Percentiles rank a stretch among this genome's conserved stretches.
These are phyloP conservation scores for Cercophora scortea DNA, from an alignment of 495 filamentous ascomycete genomes.

Conservation along the genomic window DNA sequence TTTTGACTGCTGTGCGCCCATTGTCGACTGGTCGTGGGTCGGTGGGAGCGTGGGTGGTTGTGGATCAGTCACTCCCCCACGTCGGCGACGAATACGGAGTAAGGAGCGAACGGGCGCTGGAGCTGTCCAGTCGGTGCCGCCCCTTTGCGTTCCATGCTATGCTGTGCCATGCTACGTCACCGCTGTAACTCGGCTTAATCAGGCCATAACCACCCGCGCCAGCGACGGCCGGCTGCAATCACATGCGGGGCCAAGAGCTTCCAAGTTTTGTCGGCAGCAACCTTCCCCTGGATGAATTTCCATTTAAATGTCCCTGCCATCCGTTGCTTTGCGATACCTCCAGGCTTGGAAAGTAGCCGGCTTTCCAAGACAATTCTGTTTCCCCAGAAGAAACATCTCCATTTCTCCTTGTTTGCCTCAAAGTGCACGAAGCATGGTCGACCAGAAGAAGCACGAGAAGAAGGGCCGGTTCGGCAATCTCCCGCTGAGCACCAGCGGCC, in stretches of 20 bases:
- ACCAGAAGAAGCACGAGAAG: constrained; percentile 3
- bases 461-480: constrained; percentile 49
- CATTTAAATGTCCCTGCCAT: not conserved
- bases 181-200: not conserved
- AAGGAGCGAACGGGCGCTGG: too few relatives aligned
- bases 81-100: too few relatives aligned
- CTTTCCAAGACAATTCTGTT: not conserved
- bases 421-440: constrained; percentile 6
- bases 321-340: not conserved
- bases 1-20: not conserved
- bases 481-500: constrained; percentile 55
- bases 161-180: not conserved
- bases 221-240: too few relatives aligned
- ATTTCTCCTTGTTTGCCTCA: constrained; percentile 3
- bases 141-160: not conserved
- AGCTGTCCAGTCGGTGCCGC: not conserved
- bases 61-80: not conserved
- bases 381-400: not conserved
- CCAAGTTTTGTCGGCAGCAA: not conserved
- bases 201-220: not conserved
- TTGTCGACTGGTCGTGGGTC: too few relatives aligned
- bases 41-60: not conserved
- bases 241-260: not conserved
- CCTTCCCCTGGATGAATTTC: not conserved
- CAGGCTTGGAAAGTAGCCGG: too few relatives aligned